Evolutionary conservation across 139 green algal species (phyloP).

Genomic region (Coelastrella sp.): DNA sequence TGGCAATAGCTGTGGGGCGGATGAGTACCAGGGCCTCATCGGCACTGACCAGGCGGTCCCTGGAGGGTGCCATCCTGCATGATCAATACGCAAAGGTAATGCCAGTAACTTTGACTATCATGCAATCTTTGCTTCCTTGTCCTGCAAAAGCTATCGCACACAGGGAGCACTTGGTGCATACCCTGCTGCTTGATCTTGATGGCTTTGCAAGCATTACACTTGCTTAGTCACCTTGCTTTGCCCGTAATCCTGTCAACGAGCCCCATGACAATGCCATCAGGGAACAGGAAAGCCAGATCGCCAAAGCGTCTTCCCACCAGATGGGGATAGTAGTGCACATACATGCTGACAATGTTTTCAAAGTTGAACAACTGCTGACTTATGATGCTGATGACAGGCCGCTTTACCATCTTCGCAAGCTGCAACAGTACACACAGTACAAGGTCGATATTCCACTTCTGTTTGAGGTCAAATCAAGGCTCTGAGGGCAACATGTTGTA

Average conservation of each 20-base stretch:
- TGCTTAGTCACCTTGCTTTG: conserved; percentile 38
- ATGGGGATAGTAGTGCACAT: conserved; percentile 54
- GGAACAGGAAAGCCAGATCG: conserved; percentile 40
- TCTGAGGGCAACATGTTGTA: no score
- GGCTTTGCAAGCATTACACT: no score
- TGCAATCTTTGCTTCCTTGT: not conserved
- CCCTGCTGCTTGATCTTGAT: no score
- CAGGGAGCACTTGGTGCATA: not conserved
- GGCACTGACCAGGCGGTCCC: conserved; percentile 16
- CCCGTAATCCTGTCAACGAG: conserved; percentile 32
- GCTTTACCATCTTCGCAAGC: conserved; percentile 63
- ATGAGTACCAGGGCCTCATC: not conserved
- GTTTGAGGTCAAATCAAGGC: no score
- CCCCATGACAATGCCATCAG: conserved; percentile 46
- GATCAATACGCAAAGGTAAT: not conserved
- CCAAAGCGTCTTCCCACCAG: conserved; percentile 35
- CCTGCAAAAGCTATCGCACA: not conserved
- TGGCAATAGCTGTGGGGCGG: conserved; percentile 10
- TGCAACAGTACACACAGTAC: not conserved
- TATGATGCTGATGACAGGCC: conserved; percentile 62
- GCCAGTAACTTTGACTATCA: not conserved
- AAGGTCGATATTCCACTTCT: no score
- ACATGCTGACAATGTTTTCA: conserved; percentile 56
- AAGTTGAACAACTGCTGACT: conserved; percentile 65
- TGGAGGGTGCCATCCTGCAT: conserved; percentile 37